Base-by-base conservation (phyloP, 192 early-diverging fungal species). In the Coemansia sp. region DNA sequence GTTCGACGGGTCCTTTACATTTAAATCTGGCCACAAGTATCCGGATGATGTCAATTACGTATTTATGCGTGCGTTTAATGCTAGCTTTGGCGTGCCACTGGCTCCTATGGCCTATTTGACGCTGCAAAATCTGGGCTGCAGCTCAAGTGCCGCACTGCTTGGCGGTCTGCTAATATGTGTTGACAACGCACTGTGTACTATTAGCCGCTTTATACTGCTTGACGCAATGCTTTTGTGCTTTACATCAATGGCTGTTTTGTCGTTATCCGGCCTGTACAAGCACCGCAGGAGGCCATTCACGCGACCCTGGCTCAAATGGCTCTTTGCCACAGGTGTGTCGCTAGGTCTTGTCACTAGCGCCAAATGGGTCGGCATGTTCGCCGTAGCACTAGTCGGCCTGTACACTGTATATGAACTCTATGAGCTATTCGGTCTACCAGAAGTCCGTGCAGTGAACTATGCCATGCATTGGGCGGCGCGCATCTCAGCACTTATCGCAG, bases 281-380 rank as follows among this genome's bases (percentile, higher is more conserved):
- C 76, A 89, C 64, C 88, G 89, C 23, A 60, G 76, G 27, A 68
- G 83, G 82, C 85, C 94, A 14, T 99, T 99, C 60, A 89, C 93
- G 3, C 23, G 63, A 0, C 82, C 88, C 34, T 99, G 97, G 97
- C 96, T 88, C 87, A 64, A 84, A 26, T 97, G 94, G 94, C 71
- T 99, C 3, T 53, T 87, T 10, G 77, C 88, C 49, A 93, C 96
- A 8, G 97, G 97, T 58, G 62, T 91, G 1, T 91, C 93, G 24
- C 79, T 99, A 18, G 97, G 97, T 25, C 74, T 86, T 49, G 94
- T 93, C 0, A 65, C 84, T n/a, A 93, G 91, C 83, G 86, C 94
- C 27, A 99, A 99, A 78, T 99, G 96, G 97, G 93, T 99, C 28
- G 97, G 97, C 0, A 69, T 97, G 22, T 93, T 99, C 76, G 86